Percentiles rank a stretch among this genome's conserved stretches.
Conservation (phyloP, 2,329 filamentous ascomycete genomes). For the Talaromyces sp. region DNA sequence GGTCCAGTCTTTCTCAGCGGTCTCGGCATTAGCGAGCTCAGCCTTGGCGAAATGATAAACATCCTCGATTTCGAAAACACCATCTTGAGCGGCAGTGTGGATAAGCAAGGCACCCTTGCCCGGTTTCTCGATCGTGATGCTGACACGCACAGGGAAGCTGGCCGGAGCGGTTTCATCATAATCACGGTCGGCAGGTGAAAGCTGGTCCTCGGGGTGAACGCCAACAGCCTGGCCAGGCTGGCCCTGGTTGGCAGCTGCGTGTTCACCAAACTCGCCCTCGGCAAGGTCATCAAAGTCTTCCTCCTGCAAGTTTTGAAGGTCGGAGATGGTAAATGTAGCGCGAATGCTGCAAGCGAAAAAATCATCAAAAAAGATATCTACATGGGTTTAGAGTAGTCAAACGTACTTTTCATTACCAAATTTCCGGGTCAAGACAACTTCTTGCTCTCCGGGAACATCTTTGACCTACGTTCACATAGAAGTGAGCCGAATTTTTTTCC, state of each 20-base stretch:
- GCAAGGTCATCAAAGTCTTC: constrained; percentile 56
- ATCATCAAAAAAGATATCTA: constrained; percentile 1
- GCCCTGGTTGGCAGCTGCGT: constrained; percentile 52
- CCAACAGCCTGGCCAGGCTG: constrained; percentile 48
- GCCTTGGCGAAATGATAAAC: constrained; percentile 80
- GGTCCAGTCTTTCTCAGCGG: constrained; percentile 70
- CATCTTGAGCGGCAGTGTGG: constrained; percentile 80
- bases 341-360: constrained; percentile 54
- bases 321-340: constrained; percentile 77
- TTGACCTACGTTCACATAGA: constrained; percentile 43
- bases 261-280: constrained; percentile 53
- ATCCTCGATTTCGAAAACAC: constrained; percentile 81
- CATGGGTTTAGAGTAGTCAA: background rate
- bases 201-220: constrained; percentile 47
- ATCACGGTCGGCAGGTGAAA: constrained; percentile 54
- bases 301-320: constrained; percentile 64
- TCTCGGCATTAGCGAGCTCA: constrained; percentile 69
- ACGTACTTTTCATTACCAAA: constrained; percentile 84
- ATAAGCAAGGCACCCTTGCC: constrained; percentile 80
- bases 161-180: constrained; percentile 52
- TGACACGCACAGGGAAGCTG: constrained; percentile 74
- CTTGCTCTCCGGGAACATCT: constrained; percentile 78
- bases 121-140: constrained; percentile 83
- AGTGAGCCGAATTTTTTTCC: background rate
- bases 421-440: constrained; percentile 75